Evolutionary conservation across 2,329 filamentous ascomycete species (phyloP).

Genomic region (Fusarium mundagurra): DNA sequence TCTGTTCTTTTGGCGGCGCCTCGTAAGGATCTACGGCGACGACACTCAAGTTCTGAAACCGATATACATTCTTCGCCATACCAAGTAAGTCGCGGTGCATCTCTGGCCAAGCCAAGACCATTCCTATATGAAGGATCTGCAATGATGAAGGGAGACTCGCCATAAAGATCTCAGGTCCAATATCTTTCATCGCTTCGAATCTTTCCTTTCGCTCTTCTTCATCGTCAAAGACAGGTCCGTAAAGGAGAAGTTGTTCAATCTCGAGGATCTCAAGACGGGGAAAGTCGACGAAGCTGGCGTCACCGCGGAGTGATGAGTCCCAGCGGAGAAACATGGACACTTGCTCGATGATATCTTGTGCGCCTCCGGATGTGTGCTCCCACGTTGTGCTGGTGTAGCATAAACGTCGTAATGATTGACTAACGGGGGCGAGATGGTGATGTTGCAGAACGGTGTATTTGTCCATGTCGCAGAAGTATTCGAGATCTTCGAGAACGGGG

Average conservation of each 20-base stretch:
- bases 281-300: constrained; percentile 41
- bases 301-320: constrained; percentile 38
- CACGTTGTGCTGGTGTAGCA: constrained; percentile 42
- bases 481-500: constrained; percentile 40
- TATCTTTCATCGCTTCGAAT: constrained; percentile 32
- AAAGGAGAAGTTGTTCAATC: constrained; percentile 42
- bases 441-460: constrained; percentile 43
- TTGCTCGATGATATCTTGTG: constrained; percentile 40
- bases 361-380: constrained; percentile 36
- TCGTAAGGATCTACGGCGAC: constrained; percentile 43
- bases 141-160: constrained; percentile 38
- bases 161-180: constrained; percentile 40
- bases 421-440: constrained; percentile 29
- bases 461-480: constrained; percentile 45
- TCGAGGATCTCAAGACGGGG: constrained; percentile 41
- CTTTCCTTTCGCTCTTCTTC: constrained; percentile 28
- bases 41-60: constrained; percentile 35
- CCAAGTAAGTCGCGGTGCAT: constrained; percentile 40
- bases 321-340: constrained; percentile 39
- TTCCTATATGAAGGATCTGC: constrained; percentile 39
- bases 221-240: constrained; percentile 41
- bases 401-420: constrained; percentile 33
- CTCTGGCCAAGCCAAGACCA: constrained; percentile 43
- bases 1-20: constrained; percentile 23
- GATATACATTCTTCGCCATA: constrained; percentile 31